Evolutionary conservation across 1,284 basidiomycete species (phyloP).

Genomic region (Fomitopsis palustris): DNA sequence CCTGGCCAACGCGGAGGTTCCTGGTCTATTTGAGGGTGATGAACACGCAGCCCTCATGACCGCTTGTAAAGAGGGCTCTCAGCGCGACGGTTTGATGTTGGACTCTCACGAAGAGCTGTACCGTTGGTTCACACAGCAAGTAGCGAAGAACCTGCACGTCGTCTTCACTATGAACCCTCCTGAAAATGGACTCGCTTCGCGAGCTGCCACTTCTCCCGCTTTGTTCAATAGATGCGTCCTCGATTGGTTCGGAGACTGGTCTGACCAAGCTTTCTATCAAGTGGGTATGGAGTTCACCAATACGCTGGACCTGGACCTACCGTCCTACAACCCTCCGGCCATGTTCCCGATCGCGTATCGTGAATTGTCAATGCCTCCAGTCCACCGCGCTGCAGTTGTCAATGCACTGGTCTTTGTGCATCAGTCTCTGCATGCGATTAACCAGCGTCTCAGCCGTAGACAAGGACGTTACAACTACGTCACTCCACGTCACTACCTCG

Average conservation of each 20-base stretch:
- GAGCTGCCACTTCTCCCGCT: slow-evolving; percentile 96
- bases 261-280: slow-evolving; percentile 95
- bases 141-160: slow-evolving; percentile 94
- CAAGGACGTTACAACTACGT: slow-evolving; percentile 95
- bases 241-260: slow-evolving; percentile 99
- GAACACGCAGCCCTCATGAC: slow-evolving; percentile 97
- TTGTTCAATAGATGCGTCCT: slow-evolving; percentile 98
- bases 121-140: slow-evolving; percentile 96
- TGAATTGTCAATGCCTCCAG: slow-evolving; percentile 75
- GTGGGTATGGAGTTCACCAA: slow-evolving; percentile 95
- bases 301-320: slow-evolving; percentile 84
- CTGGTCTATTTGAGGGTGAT: slow-evolving; percentile 97
- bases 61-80: slow-evolving; percentile 97
- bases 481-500: slow-evolving; percentile 97
- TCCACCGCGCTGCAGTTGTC: slow-evolving; percentile 85
- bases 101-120: slow-evolving; percentile 98
- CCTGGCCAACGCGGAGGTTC: slow-evolving; percentile 98
- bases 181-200: slow-evolving; percentile 89
- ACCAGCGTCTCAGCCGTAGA: slow-evolving; percentile 83
- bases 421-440: slow-evolving; percentile 86
- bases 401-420: slow-evolving; percentile 96
- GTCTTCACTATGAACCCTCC: slow-evolving; percentile 99
- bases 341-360: slow-evolving; percentile 90
- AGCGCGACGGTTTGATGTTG: slow-evolving; percentile 95
- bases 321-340: slow-evolving; percentile 72